phyloP scores from a whole-genome alignment of 148 eudicot genomes.

The Rhododendron vialii region DNA sequence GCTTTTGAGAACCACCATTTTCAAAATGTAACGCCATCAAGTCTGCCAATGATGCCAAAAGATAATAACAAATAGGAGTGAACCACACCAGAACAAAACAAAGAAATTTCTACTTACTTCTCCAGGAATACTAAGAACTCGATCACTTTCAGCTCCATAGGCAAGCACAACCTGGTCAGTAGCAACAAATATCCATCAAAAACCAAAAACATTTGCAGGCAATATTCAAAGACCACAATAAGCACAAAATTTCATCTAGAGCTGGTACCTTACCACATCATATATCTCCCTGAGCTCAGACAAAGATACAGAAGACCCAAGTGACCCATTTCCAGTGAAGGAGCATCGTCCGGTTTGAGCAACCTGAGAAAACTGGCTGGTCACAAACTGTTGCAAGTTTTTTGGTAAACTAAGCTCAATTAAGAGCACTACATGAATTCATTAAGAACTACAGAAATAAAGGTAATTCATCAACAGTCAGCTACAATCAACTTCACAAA shows the following conservation, averaged over 20 bases:
- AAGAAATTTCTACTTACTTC: conserved; percentile 45
- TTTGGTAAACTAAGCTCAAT: conserved; percentile 48
- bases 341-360: conserved; percentile 63
- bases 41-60: neutral
- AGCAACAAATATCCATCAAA: conserved; percentile 1
- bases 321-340: conserved; percentile 80
- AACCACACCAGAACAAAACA: neutral
- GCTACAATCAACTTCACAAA: neutral
- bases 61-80: neutral
- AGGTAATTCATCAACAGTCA: neutral
- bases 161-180: conserved; percentile 79
- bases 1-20: neutral
- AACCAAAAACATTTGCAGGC: neutral
- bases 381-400: conserved; percentile 70
- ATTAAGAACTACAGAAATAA: neutral
- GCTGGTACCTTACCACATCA: conserved; percentile 66
- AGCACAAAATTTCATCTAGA: neutral
- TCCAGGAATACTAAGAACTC: conserved; percentile 74
- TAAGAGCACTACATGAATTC: conserved; percentile 14
- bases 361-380: conserved; percentile 86
- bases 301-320: conserved; percentile 74
- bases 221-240: neutral
- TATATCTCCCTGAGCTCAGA: conserved; percentile 81
- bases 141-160: conserved; percentile 95
- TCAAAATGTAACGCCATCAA: neutral